Percentiles rank a stretch among this genome's conserved stretches.
Conservation (phyloP, 2,329 filamentous ascomycete species). For the Pyrenophora graminea region DNA sequence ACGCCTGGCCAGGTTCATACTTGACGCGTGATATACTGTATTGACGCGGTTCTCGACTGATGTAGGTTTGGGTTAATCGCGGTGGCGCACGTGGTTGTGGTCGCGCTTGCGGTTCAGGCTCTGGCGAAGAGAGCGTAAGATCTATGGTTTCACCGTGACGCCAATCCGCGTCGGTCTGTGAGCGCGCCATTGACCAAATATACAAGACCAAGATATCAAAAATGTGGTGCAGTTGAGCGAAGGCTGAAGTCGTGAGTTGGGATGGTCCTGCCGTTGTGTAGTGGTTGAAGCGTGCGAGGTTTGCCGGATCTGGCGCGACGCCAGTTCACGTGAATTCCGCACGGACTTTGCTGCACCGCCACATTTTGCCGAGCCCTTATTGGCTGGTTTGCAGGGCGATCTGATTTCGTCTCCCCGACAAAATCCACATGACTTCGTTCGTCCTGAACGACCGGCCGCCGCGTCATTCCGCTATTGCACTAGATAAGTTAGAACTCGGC, state of each 20-base stretch:
- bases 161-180: slow-evolving; percentile 6
- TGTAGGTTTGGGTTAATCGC: slow-evolving; percentile 17
- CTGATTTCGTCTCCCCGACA: not conserved
- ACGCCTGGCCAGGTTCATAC: slow-evolving; percentile 1
- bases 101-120: slow-evolving; percentile 17
- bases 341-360: not conserved
- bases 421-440: no score
- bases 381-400: not conserved
- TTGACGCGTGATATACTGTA: slow-evolving; percentile 2
- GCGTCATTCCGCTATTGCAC: not conserved
- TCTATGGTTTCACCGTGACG: slow-evolving; percentile 26
- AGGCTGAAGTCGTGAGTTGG: not conserved
- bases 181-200: slow-evolving; percentile 6
- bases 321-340: slow-evolving; percentile 4
- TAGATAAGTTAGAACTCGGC: not conserved
- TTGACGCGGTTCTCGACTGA: slow-evolving; percentile 13
- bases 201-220: not conserved
- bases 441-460: no score
- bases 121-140: slow-evolving; percentile 32
- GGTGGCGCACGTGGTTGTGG: slow-evolving; percentile 5
- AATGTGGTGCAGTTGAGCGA: not conserved
- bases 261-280: slow-evolving; percentile 3
- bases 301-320: slow-evolving; percentile 1
- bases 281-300: not conserved
- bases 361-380: not conserved